Evolutionary conservation across 2,329 filamentous ascomycete genomes (phyloP), one percentile per base, ranked within the genome.

Genomic region (Allantophomopsis lycopodina): DNA sequence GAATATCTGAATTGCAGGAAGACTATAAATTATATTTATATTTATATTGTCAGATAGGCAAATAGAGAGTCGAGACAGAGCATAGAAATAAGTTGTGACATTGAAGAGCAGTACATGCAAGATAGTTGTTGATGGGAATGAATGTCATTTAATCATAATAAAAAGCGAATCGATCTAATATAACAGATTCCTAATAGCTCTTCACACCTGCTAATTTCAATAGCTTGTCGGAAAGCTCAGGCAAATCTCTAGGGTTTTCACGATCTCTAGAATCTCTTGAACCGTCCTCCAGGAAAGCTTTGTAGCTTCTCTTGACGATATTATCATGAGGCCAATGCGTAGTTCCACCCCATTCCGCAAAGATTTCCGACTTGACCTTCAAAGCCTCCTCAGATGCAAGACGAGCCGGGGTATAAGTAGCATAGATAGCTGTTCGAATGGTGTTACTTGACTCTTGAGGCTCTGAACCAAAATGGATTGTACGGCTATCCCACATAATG

Each of bases 401-500:
- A 2, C 42, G 42, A 2, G 58, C 59, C 1, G 59, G 60, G 40
- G 56, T 55, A 39, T 54, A 61, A 35, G 55, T 51, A 0, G 55
- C 55, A 31, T 60, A 60, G 11, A 60, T 50, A 5, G 52, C 53
- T 6, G 59, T 56, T 2, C 59, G 51, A 21, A 55, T 55, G 16
- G 44, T 38, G 2, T 39, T 43, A 5, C 51, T 51, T 17, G 42
- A 31, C 21, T 47, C 43, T 1, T 36, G 51, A 0, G 58, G 57
- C 17, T 56, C 53, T 3, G 51, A 40, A 12, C 59, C 59, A 36
- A 58, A 63, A 41, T 63, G 60, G 7, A 58, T 49, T 2, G 52
- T 56, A 4, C 58, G 53, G 30, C 49, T 53, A 43, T 63, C 60
- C 60, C 61, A 63, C 0, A 61, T 39, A 35, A 60, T 51, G 14